Evolutionary conservation across 495 filamentous ascomycete species (phyloP).

Genomic region (Xylona heveae): DNA sequence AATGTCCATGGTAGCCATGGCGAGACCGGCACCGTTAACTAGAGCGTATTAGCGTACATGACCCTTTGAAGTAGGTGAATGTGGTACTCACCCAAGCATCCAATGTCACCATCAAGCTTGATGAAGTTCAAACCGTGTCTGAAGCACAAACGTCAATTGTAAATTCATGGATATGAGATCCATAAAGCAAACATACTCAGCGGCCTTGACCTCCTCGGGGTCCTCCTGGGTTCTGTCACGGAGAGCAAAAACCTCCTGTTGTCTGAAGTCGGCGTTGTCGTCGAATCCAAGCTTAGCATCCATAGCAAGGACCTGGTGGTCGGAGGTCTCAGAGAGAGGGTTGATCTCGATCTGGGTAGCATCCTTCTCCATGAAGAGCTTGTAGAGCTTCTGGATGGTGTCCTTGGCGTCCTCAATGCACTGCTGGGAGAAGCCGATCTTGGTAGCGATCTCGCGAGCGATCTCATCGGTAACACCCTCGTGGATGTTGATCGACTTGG

Average conservation of each 20-base stretch:
- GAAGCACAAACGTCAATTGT: constrained; percentile 8
- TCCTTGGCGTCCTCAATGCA: constrained; percentile 86
- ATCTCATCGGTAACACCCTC: constrained; percentile 88
- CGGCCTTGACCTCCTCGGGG: constrained; percentile 89
- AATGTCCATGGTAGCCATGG: constrained; percentile 99
- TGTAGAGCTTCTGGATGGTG: constrained; percentile 96
- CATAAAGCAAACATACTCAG: constrained; percentile 31
- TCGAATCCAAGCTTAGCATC: constrained; percentile 96
- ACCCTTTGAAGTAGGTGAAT: not conserved
- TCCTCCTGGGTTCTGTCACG: constrained; percentile 91
- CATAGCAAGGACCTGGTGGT: constrained; percentile 96
- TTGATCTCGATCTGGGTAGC: constrained; percentile 99
- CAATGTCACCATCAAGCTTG: constrained; percentile 98
- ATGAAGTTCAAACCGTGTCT: constrained; percentile 88
- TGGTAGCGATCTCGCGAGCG: constrained; percentile 68
- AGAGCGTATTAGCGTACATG: constrained; percentile 9
- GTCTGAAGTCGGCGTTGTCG: constrained; percentile 95
- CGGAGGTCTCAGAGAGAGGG: constrained; percentile 86
- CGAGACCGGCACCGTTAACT: constrained; percentile 95
- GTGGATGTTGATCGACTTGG: constrained; percentile 84
- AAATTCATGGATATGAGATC: not conserved
- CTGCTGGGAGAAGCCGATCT: constrained; percentile 91
- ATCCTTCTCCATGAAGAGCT: constrained; percentile 94
- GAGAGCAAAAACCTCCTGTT: constrained; percentile 88
- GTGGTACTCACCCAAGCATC: constrained; percentile 57